Base-by-base conservation (phyloP, 1,284 basidiomycete genomes). In the Schizophyllum commune region DNA sequence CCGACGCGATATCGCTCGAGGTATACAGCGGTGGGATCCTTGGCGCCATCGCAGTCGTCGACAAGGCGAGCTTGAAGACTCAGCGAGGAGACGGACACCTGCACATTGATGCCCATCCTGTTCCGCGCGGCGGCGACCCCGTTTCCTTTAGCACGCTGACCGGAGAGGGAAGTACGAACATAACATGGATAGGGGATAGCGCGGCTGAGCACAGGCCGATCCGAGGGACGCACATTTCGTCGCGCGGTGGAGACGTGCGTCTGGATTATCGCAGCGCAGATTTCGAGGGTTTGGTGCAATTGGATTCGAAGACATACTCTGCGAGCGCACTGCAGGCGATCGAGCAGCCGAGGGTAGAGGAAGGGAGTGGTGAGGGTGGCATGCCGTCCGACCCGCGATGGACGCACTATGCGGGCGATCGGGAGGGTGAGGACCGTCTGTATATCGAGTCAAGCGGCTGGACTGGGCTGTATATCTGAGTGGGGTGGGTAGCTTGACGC, bases 21-120 rank as follows among this genome's bases (percentile, higher is more conserved):
- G 70, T 82, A 5, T 75, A 68, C 64, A 72, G 78, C 56, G 84
- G 83, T n/a, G 85, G 81, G 79, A 77, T 85, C 59, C 80, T 83
- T n/a, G 84, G 84, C 21, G 78, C 82, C 58, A 75, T 79, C 53
- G 71, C 79, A 17, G 70, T 84, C 64, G 72, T 74, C 22, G 72
- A 78, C 34, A 70, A 68, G 61, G 76, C 80, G 4, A 67, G 66
- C 17, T 71, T 86, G 63, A 70, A 68, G 15, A 84, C 82, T 1
- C 79, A 81, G 69, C 75, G 77, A 39, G 82, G 83, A 17, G 75
- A 80, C 65, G 81, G 80, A n/a, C 68, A 76, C 54, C 67, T 79
- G 51, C 79, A 82, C 68, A 71, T 85, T 60, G 76, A 76, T 61
- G 75, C 80, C 20, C 71, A 77, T 64, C 81, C 81, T n/a, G 67